These are phyloP conservation scores for Cutaneotrichosporon cutaneum DNA, from an alignment of 1,284 basidiomycete species.

Conservation along the genomic window DNA sequence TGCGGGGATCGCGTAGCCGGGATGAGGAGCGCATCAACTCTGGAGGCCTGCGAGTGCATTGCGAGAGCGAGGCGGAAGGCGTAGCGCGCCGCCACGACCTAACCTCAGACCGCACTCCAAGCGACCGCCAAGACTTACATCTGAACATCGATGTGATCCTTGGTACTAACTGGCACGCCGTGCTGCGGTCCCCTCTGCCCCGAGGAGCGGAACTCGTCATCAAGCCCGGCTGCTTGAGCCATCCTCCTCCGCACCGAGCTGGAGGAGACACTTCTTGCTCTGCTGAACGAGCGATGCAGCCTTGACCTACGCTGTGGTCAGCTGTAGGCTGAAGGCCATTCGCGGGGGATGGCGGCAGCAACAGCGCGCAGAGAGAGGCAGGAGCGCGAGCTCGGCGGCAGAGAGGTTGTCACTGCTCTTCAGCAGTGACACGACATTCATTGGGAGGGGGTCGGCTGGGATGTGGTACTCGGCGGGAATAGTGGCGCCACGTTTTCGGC, in stretches of 20 bases:
- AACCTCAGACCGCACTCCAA: neutral
- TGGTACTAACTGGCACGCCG: conserved; percentile 64
- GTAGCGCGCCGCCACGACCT: conserved; percentile 26
- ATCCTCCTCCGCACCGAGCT: conserved; percentile 66
- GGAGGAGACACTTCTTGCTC: conserved; percentile 66
- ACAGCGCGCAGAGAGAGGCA: conserved; percentile 17
- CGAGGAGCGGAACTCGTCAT: conserved; percentile 59
- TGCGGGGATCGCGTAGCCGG: conserved; percentile 41
- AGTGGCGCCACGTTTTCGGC: conserved; percentile 15
- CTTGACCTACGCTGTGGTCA: conserved; percentile 6
- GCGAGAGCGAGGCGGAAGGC: conserved; percentile 33
- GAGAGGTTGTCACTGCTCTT: conserved; percentile 44
- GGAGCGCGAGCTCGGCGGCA: neutral
- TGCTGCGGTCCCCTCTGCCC: conserved; percentile 62
- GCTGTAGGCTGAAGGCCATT: neutral
- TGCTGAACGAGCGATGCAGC: conserved; percentile 32
- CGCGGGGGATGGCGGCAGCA: neutral
- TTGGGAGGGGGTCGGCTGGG: neutral
- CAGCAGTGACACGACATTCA: neutral
- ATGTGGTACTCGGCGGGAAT: conserved; percentile 18
- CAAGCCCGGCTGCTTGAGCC: conserved; percentile 59
- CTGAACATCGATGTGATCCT: conserved; percentile 53
- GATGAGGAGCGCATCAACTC: conserved; percentile 48
- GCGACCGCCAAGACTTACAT: conserved; percentile 43
- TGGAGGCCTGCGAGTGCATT: conserved; percentile 27